Percentiles rank a stretch among this genome's conserved stretches.
Conservation (phyloP, 2,329 filamentous ascomycete genomes). For the Stromatinia cepivora region DNA sequence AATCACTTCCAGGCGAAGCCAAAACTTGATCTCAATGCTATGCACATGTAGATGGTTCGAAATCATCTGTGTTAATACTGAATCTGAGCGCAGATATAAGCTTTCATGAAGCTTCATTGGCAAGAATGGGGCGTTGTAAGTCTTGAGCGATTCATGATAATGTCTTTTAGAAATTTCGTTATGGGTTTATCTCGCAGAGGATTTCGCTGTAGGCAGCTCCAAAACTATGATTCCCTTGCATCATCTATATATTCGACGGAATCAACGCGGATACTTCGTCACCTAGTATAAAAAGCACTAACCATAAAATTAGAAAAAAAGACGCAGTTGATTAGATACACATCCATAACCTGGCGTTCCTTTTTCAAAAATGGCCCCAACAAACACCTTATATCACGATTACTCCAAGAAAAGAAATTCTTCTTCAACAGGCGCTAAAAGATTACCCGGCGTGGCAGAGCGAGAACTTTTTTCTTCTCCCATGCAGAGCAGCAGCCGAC, state of each 20-base stretch:
- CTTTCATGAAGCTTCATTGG: slow-evolving; percentile 27
- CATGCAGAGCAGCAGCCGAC: slow-evolving; percentile 9
- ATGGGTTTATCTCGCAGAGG: slow-evolving; percentile 29
- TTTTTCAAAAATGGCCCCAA: slow-evolving; percentile 1
- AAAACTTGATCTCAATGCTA: background rate
- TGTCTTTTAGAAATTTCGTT: slow-evolving; percentile 21
- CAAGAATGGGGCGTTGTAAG: slow-evolving; percentile 26
- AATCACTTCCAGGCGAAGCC: background rate
- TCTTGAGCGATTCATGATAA: slow-evolving; percentile 21
- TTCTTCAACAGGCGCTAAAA: background rate
- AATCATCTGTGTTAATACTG: slow-evolving; percentile 28
- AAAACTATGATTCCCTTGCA: slow-evolving; percentile 30
- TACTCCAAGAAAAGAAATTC: slow-evolving; percentile 12
- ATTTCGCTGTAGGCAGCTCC: slow-evolving; percentile 33
- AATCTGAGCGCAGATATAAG: slow-evolving; percentile 29
- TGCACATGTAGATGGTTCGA: background rate
- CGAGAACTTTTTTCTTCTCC: background rate
- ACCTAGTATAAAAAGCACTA: background rate
- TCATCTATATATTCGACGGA: slow-evolving; percentile 23
- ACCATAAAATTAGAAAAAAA: slow-evolving; percentile 17
- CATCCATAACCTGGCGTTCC: slow-evolving; percentile 12
- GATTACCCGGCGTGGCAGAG: background rate
- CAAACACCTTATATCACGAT: background rate
- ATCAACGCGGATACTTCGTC: background rate
- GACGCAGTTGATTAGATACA: slow-evolving; percentile 13